Evolutionary conservation across 2,329 filamentous ascomycete species (phyloP).

Genomic region (Trichoderma pleuroti): DNA sequence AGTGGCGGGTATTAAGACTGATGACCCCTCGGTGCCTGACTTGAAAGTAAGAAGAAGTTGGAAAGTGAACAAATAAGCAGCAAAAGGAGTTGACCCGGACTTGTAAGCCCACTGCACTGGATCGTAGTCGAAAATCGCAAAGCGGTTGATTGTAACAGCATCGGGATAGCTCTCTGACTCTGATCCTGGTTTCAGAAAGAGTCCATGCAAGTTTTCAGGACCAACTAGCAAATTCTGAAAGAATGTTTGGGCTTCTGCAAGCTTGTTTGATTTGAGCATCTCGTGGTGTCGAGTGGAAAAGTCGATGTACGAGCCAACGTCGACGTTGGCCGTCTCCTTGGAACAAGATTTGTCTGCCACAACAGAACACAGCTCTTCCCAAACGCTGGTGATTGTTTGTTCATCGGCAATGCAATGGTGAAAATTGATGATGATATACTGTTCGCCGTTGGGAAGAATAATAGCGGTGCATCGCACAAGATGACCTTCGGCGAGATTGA

Average conservation of each 20-base stretch:
- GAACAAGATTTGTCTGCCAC: background rate
- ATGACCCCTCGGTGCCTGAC: background rate
- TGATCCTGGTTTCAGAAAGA: background rate
- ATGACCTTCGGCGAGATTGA: background rate
- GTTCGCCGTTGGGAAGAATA: background rate
- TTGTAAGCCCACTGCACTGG: background rate
- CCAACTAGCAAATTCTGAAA: background rate
- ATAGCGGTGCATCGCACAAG: background rate
- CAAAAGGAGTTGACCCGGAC: background rate
- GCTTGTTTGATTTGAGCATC: background rate
- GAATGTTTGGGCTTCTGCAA: background rate
- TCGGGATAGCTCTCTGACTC: background rate
- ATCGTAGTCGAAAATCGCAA: background rate
- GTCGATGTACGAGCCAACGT: background rate
- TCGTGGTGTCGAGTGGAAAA: background rate
- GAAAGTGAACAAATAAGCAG: background rate
- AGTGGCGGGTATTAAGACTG: background rate
- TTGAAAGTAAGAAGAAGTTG: background rate
- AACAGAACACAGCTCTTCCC: background rate
- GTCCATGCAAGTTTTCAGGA: background rate
- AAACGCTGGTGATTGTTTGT: background rate
- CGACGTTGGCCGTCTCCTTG: background rate
- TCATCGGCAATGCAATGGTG: background rate
- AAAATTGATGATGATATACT: background rate
- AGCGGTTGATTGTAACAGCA: background rate